Conservation (phyloP, 257 asterid genomes). For the Solanum paucissectum region DNA sequence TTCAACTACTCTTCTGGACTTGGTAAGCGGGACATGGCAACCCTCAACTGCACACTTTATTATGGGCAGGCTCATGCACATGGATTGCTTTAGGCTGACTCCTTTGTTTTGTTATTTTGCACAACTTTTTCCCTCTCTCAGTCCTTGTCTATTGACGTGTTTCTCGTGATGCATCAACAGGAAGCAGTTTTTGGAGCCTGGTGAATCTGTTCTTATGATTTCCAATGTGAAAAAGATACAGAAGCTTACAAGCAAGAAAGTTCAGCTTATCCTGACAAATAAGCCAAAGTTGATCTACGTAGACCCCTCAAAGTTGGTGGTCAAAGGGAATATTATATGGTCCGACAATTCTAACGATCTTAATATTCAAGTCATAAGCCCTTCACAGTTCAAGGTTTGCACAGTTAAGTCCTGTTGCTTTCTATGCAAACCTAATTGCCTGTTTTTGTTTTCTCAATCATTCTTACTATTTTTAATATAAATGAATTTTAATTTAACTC, state of each 20-base stretch:
- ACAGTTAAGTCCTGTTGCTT: constrained; percentile 45
- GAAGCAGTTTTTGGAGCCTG: constrained; percentile 95
- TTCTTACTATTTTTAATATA: background rate
- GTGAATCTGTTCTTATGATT: constrained; percentile 96
- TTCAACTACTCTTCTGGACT: background rate
- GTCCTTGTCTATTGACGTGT: background rate
- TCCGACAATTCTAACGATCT: constrained; percentile 84
- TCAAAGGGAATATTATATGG: constrained; percentile 81
- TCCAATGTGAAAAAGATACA: constrained; percentile 87
- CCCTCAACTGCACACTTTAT: background rate
- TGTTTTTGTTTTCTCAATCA: background rate
- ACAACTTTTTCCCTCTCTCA: background rate
- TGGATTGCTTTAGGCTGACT: background rate
- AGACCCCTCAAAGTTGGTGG: constrained; percentile 76
- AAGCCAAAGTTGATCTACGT: constrained; percentile 84
- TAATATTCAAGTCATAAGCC: constrained; percentile 72
- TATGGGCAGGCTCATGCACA: background rate
- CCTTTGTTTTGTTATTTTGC: background rate
- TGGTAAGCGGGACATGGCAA: background rate
- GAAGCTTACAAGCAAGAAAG: constrained; percentile 89
- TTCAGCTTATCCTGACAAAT: constrained; percentile 91
- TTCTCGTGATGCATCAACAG: constrained; percentile 22
- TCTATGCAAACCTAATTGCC: background rate
- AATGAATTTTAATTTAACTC: background rate
- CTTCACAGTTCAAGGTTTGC: constrained; percentile 78